Evolutionary conservation across 352 stramenopile species (phyloP).

Genomic region (Thalassiosira mediterranea): DNA sequence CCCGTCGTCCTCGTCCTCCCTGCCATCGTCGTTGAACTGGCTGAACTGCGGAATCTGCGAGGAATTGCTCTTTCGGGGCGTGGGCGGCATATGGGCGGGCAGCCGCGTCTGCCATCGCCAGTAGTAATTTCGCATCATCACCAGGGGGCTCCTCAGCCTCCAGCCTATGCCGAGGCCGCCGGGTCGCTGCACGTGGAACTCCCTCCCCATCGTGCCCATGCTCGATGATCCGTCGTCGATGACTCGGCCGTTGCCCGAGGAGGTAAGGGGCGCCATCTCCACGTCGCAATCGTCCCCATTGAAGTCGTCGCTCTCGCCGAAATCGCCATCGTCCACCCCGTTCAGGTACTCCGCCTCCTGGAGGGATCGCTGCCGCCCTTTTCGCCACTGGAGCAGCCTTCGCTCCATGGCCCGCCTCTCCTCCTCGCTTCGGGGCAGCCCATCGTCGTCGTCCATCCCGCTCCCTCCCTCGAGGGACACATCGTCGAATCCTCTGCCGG

Average conservation of each 20-base stretch:
- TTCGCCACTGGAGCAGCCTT: slow-evolving; percentile 14
- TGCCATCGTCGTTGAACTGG: slow-evolving; percentile 6
- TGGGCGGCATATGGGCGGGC: background rate
- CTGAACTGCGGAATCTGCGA: background rate
- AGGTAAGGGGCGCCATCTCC: slow-evolving; percentile 30
- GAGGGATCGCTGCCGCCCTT: too few relatives aligned
- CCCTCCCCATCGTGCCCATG: slow-evolving; percentile 1
- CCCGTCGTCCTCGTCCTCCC: background rate
- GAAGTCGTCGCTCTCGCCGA: background rate
- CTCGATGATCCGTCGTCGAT: background rate
- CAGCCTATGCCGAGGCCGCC: too few relatives aligned
- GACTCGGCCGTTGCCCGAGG: background rate
- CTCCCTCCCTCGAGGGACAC: background rate
- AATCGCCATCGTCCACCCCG: background rate
- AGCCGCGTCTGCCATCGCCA: background rate
- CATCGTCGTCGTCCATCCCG: slow-evolving; percentile 39
- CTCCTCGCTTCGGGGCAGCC: slow-evolving; percentile 29
- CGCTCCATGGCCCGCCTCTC: slow-evolving; percentile 18
- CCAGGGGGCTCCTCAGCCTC: background rate
- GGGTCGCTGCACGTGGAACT: too few relatives aligned
- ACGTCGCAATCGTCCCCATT: slow-evolving; percentile 17
- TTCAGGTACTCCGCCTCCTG: too few relatives aligned
- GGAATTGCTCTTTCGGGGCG: slow-evolving; percentile 14
- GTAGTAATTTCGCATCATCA: slow-evolving; percentile 4
- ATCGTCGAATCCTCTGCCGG: too few relatives aligned